phyloP scores from a whole-genome alignment of 169 alveolate species.

The Cryptosporidium ryanae region DNA sequence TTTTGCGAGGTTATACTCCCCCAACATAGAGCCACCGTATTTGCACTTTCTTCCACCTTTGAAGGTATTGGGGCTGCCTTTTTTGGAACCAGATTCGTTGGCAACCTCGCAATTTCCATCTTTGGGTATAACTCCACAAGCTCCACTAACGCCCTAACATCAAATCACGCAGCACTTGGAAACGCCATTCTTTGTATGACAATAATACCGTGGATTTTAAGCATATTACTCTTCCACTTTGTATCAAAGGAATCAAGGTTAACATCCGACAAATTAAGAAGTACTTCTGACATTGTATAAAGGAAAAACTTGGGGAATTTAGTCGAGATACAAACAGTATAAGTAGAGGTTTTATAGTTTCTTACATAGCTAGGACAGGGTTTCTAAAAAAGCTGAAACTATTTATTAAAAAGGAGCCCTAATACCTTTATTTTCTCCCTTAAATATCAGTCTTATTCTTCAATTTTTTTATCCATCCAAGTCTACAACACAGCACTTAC shows the following conservation, averaged over 20 bases:
- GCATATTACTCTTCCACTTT: conserved; percentile 47
- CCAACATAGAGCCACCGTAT: conserved; percentile 68
- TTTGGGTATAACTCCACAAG: conserved; percentile 7
- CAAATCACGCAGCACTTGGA: conserved; percentile 42
- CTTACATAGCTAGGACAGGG: no score
- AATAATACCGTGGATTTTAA: conserved; percentile 39
- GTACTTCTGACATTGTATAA: background rate
- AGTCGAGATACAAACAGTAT: no score
- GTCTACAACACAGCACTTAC: conserved; percentile 13
- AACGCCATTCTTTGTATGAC: conserved; percentile 72
- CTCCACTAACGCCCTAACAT: background rate
- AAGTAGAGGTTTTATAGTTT: no score
- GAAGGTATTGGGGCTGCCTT: conserved; percentile 69
- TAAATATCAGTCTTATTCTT: no score
- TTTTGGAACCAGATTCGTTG: conserved; percentile 68
- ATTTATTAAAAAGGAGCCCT: no score
- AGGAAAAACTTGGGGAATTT: background rate
- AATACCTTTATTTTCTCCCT: no score
- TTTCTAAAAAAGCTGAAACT: no score
- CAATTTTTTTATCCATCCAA: conserved; percentile 6
- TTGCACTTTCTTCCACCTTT: conserved; percentile 56
- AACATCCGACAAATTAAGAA: background rate
- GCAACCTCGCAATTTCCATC: conserved; percentile 39
- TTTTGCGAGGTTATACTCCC: conserved; percentile 64
- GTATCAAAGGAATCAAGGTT: background rate